Base-by-base conservation (phyloP, 345 rosid species). In the Melaleuca quinquenervia region DNA sequence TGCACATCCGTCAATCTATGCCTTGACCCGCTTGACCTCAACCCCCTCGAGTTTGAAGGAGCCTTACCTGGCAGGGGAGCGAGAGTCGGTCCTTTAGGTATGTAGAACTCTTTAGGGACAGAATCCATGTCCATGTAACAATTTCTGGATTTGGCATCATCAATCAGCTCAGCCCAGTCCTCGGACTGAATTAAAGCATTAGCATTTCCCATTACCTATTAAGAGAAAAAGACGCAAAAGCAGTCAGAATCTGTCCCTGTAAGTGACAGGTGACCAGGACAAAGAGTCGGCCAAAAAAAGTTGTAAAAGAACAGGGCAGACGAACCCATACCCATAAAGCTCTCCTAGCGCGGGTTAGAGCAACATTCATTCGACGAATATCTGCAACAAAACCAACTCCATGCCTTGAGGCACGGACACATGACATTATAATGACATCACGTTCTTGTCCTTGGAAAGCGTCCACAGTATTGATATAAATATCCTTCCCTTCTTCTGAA, bases 361-460 rank as follows among this genome's bases (percentile, higher is more conserved):
- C 99, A 90, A 97, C 99, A 91, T 97, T 97, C 99, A 97, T 97
- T 56, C 99, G 91, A 8, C 99, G 98, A 84, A 97, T 94, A 90
- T 97, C 99, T 76, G 98, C 90, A 88, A 97, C 99, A 90, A 97
- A 97, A 60, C 99, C 99, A 90, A 97, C 99, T 87, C 99, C 98
- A 52, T 94, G 98, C 88, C 70, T 90, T 22, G 99, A 97, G 86
- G 99, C 99, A 87, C 99, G 98, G 50, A 97, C 99, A 91, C 99
- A 97, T 20, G 99, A 97, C 99, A 97, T 97, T 86, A 97, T 97
- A 87, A 97, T 96, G 70, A 96, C 98, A 91, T 97, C 99, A 83
- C 99, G 99, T 84, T 97, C 99, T 90, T 97, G 99, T 36, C 99
- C 99, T 90, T 97, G 99, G 93, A 97, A 97, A 84, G 99, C 99